Evolutionary conservation across 345 rosid species (phyloP).

Genomic region (Populus pruinosa): DNA sequence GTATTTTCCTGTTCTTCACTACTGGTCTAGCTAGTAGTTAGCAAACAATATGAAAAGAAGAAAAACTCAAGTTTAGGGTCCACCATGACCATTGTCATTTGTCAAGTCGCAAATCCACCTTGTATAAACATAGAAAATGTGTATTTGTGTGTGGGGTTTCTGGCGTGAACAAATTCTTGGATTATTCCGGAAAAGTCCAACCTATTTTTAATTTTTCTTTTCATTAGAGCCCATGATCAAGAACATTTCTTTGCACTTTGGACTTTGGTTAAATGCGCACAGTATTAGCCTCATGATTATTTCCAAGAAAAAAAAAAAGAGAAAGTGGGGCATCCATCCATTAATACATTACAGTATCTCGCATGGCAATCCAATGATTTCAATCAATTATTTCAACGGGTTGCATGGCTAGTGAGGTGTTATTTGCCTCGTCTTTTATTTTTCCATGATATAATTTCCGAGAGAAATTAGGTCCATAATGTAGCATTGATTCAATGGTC

Average conservation of each 20-base stretch:
- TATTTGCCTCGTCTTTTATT: too few relatives aligned
- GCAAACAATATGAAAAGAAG: background rate
- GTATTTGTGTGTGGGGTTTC: too few relatives aligned
- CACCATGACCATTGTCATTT: background rate
- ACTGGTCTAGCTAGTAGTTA: background rate
- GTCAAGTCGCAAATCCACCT: background rate
- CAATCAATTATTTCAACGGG: too few relatives aligned
- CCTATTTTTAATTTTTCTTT: too few relatives aligned
- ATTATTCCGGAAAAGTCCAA: background rate
- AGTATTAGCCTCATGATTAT: background rate
- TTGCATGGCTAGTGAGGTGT: too few relatives aligned
- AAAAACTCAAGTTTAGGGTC: background rate
- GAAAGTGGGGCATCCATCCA: background rate
- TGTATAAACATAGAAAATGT: background rate
- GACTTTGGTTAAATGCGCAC: background rate
- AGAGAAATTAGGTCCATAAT: too few relatives aligned
- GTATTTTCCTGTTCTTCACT: background rate
- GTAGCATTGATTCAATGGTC: too few relatives aligned
- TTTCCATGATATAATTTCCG: too few relatives aligned
- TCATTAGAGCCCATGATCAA: too few relatives aligned
- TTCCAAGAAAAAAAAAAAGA: too few relatives aligned
- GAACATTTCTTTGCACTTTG: background rate
- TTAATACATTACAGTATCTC: too few relatives aligned
- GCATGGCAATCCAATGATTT: too few relatives aligned
- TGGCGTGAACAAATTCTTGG: background rate